Percentiles rank a stretch among this genome's conserved stretches.
These are phyloP conservation scores for Eucalyptus lansdowneana DNA, from an alignment of 345 rosid species.

Conservation along the genomic window DNA sequence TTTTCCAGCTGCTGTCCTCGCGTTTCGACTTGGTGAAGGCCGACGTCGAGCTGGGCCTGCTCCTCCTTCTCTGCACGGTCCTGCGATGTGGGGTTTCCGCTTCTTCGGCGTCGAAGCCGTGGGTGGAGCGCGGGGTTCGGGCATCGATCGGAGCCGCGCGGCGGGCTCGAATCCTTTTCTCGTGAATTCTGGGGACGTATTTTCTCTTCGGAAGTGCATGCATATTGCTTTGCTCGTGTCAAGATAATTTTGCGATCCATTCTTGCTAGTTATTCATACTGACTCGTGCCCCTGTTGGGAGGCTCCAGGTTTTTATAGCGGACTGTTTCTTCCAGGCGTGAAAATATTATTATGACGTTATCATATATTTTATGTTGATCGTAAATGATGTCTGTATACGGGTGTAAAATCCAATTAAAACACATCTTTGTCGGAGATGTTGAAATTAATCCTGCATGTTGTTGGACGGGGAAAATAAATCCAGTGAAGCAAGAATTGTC, in stretches of 20 bases:
- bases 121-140: background rate
- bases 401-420: background rate
- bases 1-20: background rate
- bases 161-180: background rate
- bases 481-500: no score
- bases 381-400: background rate
- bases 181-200: background rate
- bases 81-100: background rate
- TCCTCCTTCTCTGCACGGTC: conserved; percentile 1
- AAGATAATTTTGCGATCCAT: background rate
- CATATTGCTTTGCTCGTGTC: background rate
- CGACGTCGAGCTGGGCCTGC: conserved; percentile 13
- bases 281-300: background rate
- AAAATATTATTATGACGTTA: background rate
- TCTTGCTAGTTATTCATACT: background rate
- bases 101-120: background rate
- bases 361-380: background rate
- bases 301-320: background rate
- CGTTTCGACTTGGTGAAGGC: background rate
- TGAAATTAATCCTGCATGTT: background rate
- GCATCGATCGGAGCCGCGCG: background rate
- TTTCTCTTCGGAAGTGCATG: background rate
- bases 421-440: background rate
- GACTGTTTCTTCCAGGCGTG: background rate
- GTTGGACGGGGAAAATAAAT: no score